Evolutionary conservation across 1,284 basidiomycete genomes (phyloP).

Genomic region (Naganishia liquefaciens): DNA sequence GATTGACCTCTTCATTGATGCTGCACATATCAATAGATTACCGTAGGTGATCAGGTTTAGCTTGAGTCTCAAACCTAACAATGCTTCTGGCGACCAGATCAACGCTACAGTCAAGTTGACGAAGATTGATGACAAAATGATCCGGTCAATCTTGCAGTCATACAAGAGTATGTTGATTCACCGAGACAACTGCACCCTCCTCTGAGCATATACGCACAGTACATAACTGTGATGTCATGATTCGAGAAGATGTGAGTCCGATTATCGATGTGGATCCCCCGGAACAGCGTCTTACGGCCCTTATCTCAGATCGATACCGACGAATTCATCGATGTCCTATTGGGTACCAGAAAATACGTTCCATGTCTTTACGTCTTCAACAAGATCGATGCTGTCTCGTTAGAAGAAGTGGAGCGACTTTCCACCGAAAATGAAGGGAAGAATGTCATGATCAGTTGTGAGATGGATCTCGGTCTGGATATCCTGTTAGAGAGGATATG

Average conservation of each 20-base stretch:
- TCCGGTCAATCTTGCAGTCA: constrained; percentile 82
- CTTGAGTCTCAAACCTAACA: constrained; percentile 27
- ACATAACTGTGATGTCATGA: constrained; percentile 95
- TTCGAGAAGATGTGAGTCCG: constrained; percentile 80
- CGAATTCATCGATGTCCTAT: constrained; percentile 95
- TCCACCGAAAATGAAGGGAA: constrained; percentile 73
- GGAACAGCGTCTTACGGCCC: constrained; percentile 2
- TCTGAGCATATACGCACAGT: constrained; percentile 49
- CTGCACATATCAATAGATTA: constrained; percentile 56
- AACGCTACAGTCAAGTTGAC: constrained; percentile 90
- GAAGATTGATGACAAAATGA: constrained; percentile 91
- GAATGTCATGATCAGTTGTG: constrained; percentile 90
- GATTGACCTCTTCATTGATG: neutral
- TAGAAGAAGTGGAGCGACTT: constrained; percentile 85
- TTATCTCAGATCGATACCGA: constrained; percentile 79
- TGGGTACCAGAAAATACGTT: constrained; percentile 92
- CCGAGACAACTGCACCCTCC: no score
- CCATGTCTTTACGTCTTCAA: constrained; percentile 93
- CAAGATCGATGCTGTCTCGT: constrained; percentile 83
- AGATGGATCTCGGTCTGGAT: constrained; percentile 84
- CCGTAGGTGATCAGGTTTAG: constrained; percentile 51
- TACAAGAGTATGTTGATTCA: constrained; percentile 65
- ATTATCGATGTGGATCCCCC: neutral
- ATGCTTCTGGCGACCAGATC: constrained; percentile 58
- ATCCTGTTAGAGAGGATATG: constrained; percentile 87